phyloP scores from a whole-genome alignment of 2,329 filamentous ascomycete genomes.

The Tolypocladium paradoxum region DNA sequence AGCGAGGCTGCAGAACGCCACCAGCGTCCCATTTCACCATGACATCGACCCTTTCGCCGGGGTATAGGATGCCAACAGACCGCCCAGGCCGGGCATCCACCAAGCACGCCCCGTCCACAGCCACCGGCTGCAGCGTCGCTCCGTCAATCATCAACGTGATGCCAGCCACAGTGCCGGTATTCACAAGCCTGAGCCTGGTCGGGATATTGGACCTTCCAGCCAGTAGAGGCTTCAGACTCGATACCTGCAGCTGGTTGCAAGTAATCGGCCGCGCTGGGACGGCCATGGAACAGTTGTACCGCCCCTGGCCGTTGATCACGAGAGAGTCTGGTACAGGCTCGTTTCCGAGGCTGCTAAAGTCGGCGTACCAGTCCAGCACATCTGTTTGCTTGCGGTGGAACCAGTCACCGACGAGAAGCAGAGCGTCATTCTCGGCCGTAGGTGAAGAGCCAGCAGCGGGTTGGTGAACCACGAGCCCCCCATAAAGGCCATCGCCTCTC shows the following conservation, averaged over 20 bases:
- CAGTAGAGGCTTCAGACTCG: constrained; percentile 8
- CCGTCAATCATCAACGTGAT: constrained; percentile 10
- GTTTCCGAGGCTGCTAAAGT: constrained; percentile 28
- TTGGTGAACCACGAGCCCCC: constrained; percentile 47
- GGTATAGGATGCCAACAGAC: constrained; percentile 13
- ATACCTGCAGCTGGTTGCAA: constrained; percentile 5
- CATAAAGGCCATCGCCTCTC: constrained; percentile 43
- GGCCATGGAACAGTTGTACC: constrained; percentile 19
- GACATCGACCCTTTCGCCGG: constrained; percentile 13
- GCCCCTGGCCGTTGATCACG: constrained; percentile 23
- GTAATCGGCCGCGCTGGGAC: constrained; percentile 13
- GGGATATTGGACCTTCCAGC: not conserved
- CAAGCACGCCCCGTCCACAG: constrained; percentile 11
- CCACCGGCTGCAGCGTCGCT: constrained; percentile 10
- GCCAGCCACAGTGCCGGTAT: constrained; percentile 12
- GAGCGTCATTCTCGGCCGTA: constrained; percentile 34
- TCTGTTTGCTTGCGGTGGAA: constrained; percentile 28
- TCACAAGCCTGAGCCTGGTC: constrained; percentile 12
- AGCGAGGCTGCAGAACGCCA: constrained; percentile 2
- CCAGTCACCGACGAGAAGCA: constrained; percentile 37
- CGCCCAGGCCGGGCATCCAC: constrained; percentile 5
- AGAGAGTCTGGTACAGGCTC: constrained; percentile 21
- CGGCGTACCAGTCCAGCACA: constrained; percentile 16
- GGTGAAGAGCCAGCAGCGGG: constrained; percentile 16
- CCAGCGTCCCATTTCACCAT: constrained; percentile 8